Evolutionary conservation across 1,284 basidiomycete genomes (phyloP), one percentile per base, ranked within the genome.

Genomic region (Tilletia horrida): DNA sequence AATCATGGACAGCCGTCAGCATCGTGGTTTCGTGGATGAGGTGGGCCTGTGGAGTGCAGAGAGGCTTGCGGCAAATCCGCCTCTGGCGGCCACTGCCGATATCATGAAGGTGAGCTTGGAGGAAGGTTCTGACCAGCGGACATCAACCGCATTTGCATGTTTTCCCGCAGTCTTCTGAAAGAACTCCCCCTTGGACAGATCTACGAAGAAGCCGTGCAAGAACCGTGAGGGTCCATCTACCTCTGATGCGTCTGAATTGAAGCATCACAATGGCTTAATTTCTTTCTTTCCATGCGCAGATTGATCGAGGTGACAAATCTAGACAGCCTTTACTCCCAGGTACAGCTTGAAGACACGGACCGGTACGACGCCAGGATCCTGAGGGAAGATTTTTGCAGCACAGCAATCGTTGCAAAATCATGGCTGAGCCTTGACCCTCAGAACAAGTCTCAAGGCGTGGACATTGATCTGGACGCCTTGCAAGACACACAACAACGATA

Each of bases 181-280:
- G 35, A 7, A 21, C 25, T n/a, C 50, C 23, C 16, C 66, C 63
- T 7, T 27, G 47, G n/a, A 25, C 55, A 59, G 55, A 40, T 59
- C 55, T 78, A 78, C 67, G 75, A 76, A 48, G 72, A 77, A 57
- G 76, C 76, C 1, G 76, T 78, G 25, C 76, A 78, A 59, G 74
- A 74, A 48, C 76, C 76, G 18, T 45, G 65, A 35, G 66, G 57
- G 74, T 71, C 63, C 18, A 62, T 13, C 7, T n/a, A 6, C 27
- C 31, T 35, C 18, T 43, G 35, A 62, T 6, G 2, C 35, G 11
- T 42, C 23, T 23, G 6, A 44, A 3, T 25, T 31, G 23, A 40
- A 29, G 21, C 35, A 25, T 4, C 35, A 31, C 18, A 18, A 44
- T 9, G 3, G 9, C 61, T 40, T 3, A 40, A 21, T 9, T 21